Conservation (phyloP, 371 early-diverging fungal genomes). For the Syncephalis plumigaleata region DNA sequence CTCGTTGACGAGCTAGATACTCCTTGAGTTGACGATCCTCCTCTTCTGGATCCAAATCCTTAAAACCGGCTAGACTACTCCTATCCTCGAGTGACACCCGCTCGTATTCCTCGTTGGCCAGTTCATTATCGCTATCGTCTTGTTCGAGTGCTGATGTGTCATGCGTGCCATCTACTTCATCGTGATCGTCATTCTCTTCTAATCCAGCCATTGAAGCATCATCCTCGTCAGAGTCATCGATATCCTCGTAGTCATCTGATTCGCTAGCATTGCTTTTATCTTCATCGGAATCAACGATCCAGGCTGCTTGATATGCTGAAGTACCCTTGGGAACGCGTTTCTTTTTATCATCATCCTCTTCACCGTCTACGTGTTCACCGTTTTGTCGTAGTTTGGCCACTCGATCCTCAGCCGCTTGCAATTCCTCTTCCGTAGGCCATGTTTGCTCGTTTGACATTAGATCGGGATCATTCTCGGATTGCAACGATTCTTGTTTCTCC, state of each 20-base stretch:
- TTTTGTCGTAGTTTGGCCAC: neutral
- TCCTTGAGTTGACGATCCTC: conserved; percentile 24
- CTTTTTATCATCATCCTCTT: conserved; percentile 20
- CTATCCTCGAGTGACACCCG: conserved; percentile 16
- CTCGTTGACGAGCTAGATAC: conserved; percentile 46
- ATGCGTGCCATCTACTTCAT: too few species aligned
- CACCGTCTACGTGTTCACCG: conserved; percentile 6
- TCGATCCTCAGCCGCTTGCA: conserved; percentile 57
- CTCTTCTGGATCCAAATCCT: conserved; percentile 20
- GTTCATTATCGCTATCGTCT: conserved; percentile 11
- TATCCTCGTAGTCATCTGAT: conserved; percentile 38
- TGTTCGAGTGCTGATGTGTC: too few species aligned
- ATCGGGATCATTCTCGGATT: conserved; percentile 76
- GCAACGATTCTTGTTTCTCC: conserved; percentile 53
- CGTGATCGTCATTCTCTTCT: too few species aligned
- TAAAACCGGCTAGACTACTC: conserved; percentile 18
- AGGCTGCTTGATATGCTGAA: conserved; percentile 90
- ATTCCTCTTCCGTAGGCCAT: conserved; percentile 94
- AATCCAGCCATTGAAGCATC: conserved; percentile 5
- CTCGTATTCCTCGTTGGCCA: conserved; percentile 12
- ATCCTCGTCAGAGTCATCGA: conserved; percentile 14
- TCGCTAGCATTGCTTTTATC: conserved; percentile 33
- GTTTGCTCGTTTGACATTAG: conserved; percentile 85
- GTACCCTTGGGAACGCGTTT: conserved; percentile 87
- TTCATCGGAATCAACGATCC: conserved; percentile 75